Percentiles rank a stretch among this genome's conserved stretches.
Evolutionary conservation across 192 early-diverging fungal genomes (phyloP).

Genomic region (Fimicolochytrium jonesii): DNA sequence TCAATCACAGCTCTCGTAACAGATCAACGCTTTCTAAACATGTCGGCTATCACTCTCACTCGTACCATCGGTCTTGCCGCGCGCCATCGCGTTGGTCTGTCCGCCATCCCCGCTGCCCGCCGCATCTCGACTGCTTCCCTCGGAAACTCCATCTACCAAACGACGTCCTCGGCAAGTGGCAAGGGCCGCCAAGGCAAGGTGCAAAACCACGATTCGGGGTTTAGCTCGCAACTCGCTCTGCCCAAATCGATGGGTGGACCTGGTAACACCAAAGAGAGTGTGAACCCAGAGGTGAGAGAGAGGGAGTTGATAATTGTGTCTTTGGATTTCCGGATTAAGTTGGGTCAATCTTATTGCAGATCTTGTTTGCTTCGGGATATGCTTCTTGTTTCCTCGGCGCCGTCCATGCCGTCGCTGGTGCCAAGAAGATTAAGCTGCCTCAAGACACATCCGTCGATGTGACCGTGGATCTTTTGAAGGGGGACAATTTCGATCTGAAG

Average conservation of each 20-base stretch:
- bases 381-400: conserved; percentile 42
- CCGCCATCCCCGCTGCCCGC: no score
- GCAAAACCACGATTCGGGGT: not conserved
- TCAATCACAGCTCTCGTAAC: no score
- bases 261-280: not conserved
- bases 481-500: conserved; percentile 23
- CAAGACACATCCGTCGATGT: conserved; percentile 25
- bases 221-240: not conserved
- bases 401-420: conserved; percentile 29
- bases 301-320: no score
- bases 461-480: conserved; percentile 17
- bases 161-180: not conserved
- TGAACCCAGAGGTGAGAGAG: conserved; percentile 34
- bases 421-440: conserved; percentile 26
- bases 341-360: no score
- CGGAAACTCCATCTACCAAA: conserved; percentile 6
- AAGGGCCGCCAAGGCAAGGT: conserved; percentile 2
- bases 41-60: no score
- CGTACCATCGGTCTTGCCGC: no score
- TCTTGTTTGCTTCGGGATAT: conserved; percentile 34
- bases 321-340: no score
- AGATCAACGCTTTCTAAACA: no score
- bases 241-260: conserved; percentile 9
- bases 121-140: no score
- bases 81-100: no score